Percentiles rank a stretch among this genome's conserved stretches.
Evolutionary conservation across 306 rosid genomes (phyloP).

Genomic region (Medicago lupulina): DNA sequence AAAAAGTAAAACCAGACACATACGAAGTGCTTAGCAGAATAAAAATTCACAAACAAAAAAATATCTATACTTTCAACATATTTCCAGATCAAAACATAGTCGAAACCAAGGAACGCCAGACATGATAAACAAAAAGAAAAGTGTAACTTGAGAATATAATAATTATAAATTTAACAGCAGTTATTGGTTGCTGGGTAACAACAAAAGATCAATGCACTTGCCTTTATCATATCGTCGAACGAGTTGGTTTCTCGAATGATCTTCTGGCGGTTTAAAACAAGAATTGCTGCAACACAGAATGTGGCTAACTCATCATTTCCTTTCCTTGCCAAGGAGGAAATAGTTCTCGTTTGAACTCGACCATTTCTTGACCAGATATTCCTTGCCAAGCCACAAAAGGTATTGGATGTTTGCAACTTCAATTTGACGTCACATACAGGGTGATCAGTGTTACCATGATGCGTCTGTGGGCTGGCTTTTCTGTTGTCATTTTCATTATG

Average conservation of each 20-base stretch:
- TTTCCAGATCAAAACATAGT: constrained; percentile 37
- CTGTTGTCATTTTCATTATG: constrained; percentile 48
- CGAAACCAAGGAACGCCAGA: constrained; percentile 17
- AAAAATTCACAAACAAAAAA: constrained; percentile 11
- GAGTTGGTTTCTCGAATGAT: constrained; percentile 79
- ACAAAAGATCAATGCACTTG: constrained; percentile 49
- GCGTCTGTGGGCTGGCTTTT: constrained; percentile 51
- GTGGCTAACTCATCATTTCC: constrained; percentile 76
- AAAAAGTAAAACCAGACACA: not conserved
- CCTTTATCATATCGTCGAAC: constrained; percentile 95
- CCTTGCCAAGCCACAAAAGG: constrained; percentile 83
- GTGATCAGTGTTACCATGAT: constrained; percentile 50
- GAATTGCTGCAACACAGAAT: constrained; percentile 89
- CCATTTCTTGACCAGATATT: constrained; percentile 71
- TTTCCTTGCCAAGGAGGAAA: constrained; percentile 63
- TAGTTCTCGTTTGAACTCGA: constrained; percentile 52
- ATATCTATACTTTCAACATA: constrained; percentile 2
- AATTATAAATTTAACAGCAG: constrained; percentile 28
- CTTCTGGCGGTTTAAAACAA: constrained; percentile 79
- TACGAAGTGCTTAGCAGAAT: constrained; percentile 13
- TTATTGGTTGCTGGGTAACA: constrained; percentile 4
- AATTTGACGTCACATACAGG: constrained; percentile 50
- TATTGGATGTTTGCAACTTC: constrained; percentile 57
- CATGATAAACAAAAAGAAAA: constrained; percentile 37
- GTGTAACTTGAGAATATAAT: constrained; percentile 4